These are phyloP conservation scores for Cutaneotrichosporon cavernicola DNA, from an alignment of 1,284 basidiomycete species.

Conservation along the genomic window DNA sequence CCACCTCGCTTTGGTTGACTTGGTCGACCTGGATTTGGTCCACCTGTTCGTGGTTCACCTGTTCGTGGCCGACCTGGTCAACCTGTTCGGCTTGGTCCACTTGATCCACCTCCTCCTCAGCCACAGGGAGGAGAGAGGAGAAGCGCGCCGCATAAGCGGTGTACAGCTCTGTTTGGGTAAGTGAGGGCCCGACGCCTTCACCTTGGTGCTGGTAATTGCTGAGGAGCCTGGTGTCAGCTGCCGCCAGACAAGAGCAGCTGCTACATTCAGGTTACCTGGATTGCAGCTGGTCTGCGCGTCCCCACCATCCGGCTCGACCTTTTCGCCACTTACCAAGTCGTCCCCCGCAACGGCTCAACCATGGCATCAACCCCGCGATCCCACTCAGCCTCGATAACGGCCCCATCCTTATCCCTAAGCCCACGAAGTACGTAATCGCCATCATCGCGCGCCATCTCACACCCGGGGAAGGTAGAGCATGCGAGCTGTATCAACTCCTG, in stretches of 20 bases:
- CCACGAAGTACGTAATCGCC: constrained; percentile 46
- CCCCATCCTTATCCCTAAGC: constrained; percentile 35
- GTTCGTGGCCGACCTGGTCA: not conserved
- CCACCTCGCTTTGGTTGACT: not conserved
- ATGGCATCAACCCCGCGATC: constrained; percentile 39
- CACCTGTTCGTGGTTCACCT: constrained; percentile 1
- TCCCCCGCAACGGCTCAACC: constrained; percentile 44
- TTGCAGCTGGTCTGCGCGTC: no score
- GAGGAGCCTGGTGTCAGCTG: constrained; percentile 35
- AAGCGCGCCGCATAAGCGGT: constrained; percentile 47
- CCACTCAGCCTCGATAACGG: constrained; percentile 27
- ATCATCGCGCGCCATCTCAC: constrained; percentile 47
- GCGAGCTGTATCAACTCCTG: constrained; percentile 50
- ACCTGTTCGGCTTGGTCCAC: constrained; percentile 6
- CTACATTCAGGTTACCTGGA: no score
- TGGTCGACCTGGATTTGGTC: not conserved
- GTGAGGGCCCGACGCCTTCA: constrained; percentile 22
- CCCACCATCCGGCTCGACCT: not conserved
- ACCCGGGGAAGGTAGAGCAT: constrained; percentile 47
- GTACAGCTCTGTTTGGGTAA: constrained; percentile 48
- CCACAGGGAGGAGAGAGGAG: constrained; percentile 26
- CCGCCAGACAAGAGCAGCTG: no score
- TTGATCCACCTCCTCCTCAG: constrained; percentile 1
- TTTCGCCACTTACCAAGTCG: constrained; percentile 39
- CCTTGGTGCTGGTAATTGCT: constrained; percentile 39